Conservation (phyloP, 129 eudicot genomes). For the Helianthus tuberosus region DNA sequence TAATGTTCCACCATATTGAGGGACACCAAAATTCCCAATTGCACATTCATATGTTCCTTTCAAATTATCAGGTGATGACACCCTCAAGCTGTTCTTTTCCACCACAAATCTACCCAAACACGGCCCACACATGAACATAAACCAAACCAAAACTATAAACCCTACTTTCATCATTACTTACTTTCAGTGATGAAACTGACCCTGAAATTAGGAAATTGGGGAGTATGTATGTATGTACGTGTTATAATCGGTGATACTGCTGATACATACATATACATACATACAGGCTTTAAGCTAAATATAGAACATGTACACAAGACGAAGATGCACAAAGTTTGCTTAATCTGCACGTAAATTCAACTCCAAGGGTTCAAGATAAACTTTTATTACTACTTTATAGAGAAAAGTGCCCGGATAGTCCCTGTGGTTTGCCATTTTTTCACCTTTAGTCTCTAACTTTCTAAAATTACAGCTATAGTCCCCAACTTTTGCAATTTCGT, state of each 20-base stretch:
- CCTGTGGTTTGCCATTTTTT: no score
- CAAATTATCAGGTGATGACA: background rate
- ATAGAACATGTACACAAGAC: background rate
- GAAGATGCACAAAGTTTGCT: background rate
- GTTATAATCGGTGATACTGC: background rate
- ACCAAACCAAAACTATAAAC: constrained; percentile 6
- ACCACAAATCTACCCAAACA: constrained; percentile 4
- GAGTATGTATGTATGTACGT: background rate
- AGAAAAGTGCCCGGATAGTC: no score
- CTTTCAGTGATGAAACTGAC: no score
- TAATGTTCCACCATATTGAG: background rate
- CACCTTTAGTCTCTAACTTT: no score
- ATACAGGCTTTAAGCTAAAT: background rate
- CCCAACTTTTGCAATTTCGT: no score
- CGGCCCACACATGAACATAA: background rate
- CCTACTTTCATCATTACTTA: constrained; percentile 22
- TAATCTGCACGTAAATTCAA: background rate
- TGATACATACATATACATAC: background rate
- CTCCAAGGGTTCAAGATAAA: background rate
- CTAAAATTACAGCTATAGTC: no score
- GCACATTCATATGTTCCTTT: constrained; percentile 4
- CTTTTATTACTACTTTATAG: no score
- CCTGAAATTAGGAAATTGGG: background rate
- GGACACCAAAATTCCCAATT: background rate
- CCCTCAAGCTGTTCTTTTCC: constrained; percentile 1